Conservation (phyloP, 192 early-diverging fungal species). For the Entomortierella parvispora region DNA sequence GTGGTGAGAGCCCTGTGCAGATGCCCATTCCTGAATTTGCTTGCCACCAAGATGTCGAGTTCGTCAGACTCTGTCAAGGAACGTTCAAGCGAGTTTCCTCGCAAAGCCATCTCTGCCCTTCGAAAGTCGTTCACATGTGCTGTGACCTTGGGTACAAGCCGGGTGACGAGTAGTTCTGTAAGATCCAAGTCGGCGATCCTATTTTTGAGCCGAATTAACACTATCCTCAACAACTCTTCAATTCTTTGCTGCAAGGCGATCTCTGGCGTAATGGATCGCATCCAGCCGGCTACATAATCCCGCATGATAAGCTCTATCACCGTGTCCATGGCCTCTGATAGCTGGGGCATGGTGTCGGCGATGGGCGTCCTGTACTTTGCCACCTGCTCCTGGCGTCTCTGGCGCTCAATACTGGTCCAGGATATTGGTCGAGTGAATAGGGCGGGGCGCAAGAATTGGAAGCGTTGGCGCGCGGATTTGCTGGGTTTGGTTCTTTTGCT, state of each 20-base stretch:
- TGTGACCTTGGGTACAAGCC: conserved; percentile 77
- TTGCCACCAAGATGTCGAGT: conserved; percentile 64
- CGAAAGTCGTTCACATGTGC: conserved; percentile 74
- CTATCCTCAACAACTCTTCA: conserved; percentile 59
- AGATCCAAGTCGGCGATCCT: conserved; percentile 68
- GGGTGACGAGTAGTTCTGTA: conserved; percentile 66
- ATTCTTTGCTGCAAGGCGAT: conserved; percentile 57
- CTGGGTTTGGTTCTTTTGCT: conserved; percentile 26
- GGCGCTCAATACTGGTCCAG: conserved; percentile 35
- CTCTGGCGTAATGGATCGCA: conserved; percentile 57
- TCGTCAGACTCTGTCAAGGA: conserved; percentile 65
- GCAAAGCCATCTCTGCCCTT: conserved; percentile 64
- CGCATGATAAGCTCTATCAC: conserved; percentile 59
- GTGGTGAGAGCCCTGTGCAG: conserved; percentile 70
- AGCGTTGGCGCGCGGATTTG: conserved; percentile 24
- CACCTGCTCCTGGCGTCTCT: conserved; percentile 34
- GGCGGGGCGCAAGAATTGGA: conserved; percentile 42
- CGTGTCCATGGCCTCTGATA: conserved; percentile 55
- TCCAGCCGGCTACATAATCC: conserved; percentile 73
- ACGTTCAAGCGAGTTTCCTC: conserved; percentile 57
- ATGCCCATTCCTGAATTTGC: conserved; percentile 64
- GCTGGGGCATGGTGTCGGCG: conserved; percentile 38
- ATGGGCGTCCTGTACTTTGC: conserved; percentile 39
- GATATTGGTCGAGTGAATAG: conserved; percentile 35
- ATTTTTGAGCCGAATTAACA: conserved; percentile 38